Evolutionary conservation across 768 basidiomycete species (phyloP).

Genomic region (Agrocybe pediades): DNA sequence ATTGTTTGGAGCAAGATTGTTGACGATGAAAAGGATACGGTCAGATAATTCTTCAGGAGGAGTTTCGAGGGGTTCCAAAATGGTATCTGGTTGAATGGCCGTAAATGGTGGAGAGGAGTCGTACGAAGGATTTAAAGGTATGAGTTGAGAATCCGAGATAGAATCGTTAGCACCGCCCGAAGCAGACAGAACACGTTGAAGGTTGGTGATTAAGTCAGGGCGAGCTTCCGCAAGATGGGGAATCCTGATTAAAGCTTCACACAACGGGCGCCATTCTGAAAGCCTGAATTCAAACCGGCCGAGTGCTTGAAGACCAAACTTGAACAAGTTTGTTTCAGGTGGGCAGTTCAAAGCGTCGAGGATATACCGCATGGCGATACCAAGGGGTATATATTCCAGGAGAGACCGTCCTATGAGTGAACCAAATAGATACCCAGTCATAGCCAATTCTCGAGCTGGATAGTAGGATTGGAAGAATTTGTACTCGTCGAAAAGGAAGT

Average conservation of each 20-base stretch:
- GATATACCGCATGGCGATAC: slow-evolving; percentile 96
- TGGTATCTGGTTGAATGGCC: slow-evolving; percentile 71
- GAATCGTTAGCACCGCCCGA: slow-evolving; percentile 47
- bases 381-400: slow-evolving; percentile 91
- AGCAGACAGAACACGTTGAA: slow-evolving; percentile 70
- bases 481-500: slow-evolving; percentile 99
- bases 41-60: slow-evolving; percentile 91
- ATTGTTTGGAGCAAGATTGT: slow-evolving; percentile 94
- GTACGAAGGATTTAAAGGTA: slow-evolving; percentile 24
- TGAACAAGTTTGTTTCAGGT: slow-evolving; percentile 91
- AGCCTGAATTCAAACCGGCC: slow-evolving; percentile 85
- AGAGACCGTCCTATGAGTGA: slow-evolving; percentile 93
- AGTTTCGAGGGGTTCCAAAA: slow-evolving; percentile 60
- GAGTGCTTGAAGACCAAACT: slow-evolving; percentile 92
- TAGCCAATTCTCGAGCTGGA: slow-evolving; percentile 88
- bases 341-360: slow-evolving; percentile 91
- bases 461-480: slow-evolving; percentile 98
- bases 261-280: slow-evolving; percentile 90
- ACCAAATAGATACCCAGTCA: slow-evolving; percentile 96
- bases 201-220: slow-evolving; percentile 74
- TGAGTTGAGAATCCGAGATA: slow-evolving; percentile 36
- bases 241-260: slow-evolving; percentile 85
- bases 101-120: slow-evolving; percentile 52
- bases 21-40: slow-evolving; percentile 95
- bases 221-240: slow-evolving; percentile 84